Conservation (phyloP, 352 stramenopile genomes). For the Globisporangium echinulatum region DNA sequence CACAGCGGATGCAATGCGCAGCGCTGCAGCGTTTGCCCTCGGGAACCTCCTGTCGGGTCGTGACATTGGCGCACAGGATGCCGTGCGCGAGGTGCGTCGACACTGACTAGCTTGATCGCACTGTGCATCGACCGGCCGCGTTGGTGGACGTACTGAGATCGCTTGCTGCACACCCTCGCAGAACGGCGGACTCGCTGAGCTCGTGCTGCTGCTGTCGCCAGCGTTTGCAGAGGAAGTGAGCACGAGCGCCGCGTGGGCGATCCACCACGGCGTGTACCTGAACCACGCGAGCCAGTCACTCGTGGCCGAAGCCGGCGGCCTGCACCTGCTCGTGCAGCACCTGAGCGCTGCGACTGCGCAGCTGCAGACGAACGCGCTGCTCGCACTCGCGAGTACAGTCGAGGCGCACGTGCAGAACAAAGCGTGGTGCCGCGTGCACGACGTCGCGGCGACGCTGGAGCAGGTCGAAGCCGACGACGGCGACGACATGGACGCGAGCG, state of each 20-base stretch:
- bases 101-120: not conserved
- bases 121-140: not conserved
- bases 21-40: conserved; percentile 51
- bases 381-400: conserved; percentile 56
- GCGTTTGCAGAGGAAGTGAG: conserved; percentile 60
- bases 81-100: conserved; percentile 32
- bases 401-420: conserved; percentile 42
- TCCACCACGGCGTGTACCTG: conserved; percentile 59
- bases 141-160: not conserved
- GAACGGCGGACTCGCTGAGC: conserved; percentile 41
- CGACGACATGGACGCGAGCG: conserved; percentile 46
- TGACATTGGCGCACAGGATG: conserved; percentile 52
- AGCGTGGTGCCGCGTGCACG: conserved; percentile 37
- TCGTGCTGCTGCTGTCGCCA: conserved; percentile 59
- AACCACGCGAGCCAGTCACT: conserved; percentile 61
- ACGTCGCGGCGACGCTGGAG: conserved; percentile 29
- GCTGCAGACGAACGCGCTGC: conserved; percentile 62
- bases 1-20: conserved; percentile 47
- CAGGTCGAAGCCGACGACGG: conserved; percentile 35
- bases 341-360: conserved; percentile 31
- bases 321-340: conserved; percentile 54
- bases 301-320: conserved; percentile 46
- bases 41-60: conserved; percentile 58
- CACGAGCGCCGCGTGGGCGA: conserved; percentile 66
- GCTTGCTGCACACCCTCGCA: not conserved